Evolutionary conservation across 352 stramenopile genomes (phyloP).

Genomic region (Globisporangium takayamanum): DNA sequence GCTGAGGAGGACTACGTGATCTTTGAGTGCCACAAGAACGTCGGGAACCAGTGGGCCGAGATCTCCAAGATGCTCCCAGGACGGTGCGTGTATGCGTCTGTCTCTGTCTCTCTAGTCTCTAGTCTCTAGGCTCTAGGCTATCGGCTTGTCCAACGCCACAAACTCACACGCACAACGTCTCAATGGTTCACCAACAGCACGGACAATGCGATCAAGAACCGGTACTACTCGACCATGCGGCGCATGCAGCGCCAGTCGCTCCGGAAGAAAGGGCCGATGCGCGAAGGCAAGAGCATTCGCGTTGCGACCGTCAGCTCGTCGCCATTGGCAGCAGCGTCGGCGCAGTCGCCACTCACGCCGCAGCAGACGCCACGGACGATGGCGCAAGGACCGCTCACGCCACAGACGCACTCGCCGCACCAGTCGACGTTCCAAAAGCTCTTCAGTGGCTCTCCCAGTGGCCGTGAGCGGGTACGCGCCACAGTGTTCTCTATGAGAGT

Average conservation of each 20-base stretch:
- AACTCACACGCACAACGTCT: background rate
- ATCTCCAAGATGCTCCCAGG: slow-evolving; percentile 89
- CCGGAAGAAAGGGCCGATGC: slow-evolving; percentile 78
- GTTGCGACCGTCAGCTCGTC: slow-evolving; percentile 53
- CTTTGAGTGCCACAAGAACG: slow-evolving; percentile 88
- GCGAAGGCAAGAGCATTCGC: slow-evolving; percentile 76
- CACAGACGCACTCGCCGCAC: slow-evolving; percentile 25
- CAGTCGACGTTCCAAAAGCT: slow-evolving; percentile 54
- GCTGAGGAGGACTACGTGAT: slow-evolving; percentile 89
- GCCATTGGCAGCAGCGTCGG: slow-evolving; percentile 16
- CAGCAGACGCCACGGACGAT: background rate
- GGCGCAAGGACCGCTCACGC: slow-evolving; percentile 14
- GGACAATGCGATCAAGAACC: slow-evolving; percentile 91
- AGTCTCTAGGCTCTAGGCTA: background rate
- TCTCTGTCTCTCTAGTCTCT: background rate
- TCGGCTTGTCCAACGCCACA: background rate
- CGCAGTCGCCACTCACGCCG: slow-evolving; percentile 5
- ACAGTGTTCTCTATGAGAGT: background rate
- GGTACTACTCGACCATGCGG: slow-evolving; percentile 90
- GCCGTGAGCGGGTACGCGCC: slow-evolving; percentile 28
- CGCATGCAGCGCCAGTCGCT: slow-evolving; percentile 85
- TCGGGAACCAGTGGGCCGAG: slow-evolving; percentile 90
- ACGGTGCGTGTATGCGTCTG: slow-evolving; percentile 19
- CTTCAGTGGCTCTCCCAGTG: slow-evolving; percentile 29
- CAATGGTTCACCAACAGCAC: slow-evolving; percentile 27